A percentile compares a stretch with the other conserved stretches of the same genome.
Conservation (phyloP, 345 rosid species). For the Boechera retrofracta region DNA sequence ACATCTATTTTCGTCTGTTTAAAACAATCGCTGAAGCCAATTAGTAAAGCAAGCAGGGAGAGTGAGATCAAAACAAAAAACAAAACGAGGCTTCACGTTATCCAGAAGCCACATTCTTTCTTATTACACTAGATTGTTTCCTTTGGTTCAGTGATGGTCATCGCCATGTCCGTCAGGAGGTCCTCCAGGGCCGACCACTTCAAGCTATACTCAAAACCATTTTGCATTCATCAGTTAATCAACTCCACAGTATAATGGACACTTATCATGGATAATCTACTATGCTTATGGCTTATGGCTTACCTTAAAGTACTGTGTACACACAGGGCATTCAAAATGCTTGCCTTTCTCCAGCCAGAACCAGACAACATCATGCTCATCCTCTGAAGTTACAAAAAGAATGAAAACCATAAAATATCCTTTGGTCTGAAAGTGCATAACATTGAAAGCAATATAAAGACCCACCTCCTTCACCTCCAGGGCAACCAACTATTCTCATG, state of each 20-base stretch:
- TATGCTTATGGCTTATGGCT: conserved; percentile 34
- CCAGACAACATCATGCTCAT: conserved; percentile 91
- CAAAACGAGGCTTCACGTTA: not conserved
- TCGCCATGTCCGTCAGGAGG: conserved; percentile 73
- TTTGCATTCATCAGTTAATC: not conserved
- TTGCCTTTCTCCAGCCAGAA: conserved; percentile 90
- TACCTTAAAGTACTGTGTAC: conserved; percentile 77
- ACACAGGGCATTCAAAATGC: conserved; percentile 76
- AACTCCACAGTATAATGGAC: not conserved
- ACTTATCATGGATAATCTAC: not conserved
- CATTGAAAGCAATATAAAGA: not conserved
- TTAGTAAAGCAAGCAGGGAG: not conserved
- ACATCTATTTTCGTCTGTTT: conserved; percentile 5
- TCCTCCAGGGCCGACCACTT: conserved; percentile 86
- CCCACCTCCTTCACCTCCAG: conserved; percentile 20
- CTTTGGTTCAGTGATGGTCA: conserved; percentile 42
- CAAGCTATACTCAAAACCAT: conserved; percentile 50
- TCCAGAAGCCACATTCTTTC: conserved; percentile 21
- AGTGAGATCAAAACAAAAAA: not conserved
- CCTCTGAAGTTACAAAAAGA: conserved; percentile 53
- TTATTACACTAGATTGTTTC: conserved; percentile 7
- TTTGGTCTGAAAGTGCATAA: not conserved
- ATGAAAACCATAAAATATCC: not conserved
- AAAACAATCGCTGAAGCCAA: not conserved
- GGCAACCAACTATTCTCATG: conserved; percentile 18